phyloP scores from a whole-genome alignment of 768 basidiomycete genomes.

The Xerocomus spinulosus region DNA sequence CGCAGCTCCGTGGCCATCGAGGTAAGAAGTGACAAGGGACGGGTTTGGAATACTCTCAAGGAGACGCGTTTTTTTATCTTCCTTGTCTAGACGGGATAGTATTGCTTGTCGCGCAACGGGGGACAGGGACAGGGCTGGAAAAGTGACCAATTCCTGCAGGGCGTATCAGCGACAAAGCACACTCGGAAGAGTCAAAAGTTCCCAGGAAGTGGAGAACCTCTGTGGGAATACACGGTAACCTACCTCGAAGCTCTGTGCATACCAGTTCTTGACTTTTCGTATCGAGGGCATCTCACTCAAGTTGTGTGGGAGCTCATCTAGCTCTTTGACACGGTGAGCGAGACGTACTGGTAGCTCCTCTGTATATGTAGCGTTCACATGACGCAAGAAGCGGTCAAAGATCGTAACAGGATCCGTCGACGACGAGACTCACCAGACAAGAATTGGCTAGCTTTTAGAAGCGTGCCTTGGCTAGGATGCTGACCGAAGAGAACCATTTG shows the following conservation, averaged over 20 bases:
- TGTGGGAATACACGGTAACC: conserved; percentile 15
- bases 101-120: conserved; percentile 64
- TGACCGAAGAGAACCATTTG: conserved; percentile 99
- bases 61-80: conserved; percentile 36
- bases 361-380: conserved; percentile 17
- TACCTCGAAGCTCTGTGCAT: conserved; percentile 97
- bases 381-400: background rate
- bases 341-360: conserved; percentile 95
- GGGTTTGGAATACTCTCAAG: conserved; percentile 83
- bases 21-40: conserved; percentile 40
- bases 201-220: background rate
- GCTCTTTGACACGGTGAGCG: conserved; percentile 93
- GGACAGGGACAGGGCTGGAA: conserved; percentile 73
- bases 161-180: conserved; percentile 2
- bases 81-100: conserved; percentile 40
- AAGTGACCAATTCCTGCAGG: conserved; percentile 79
- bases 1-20: conserved; percentile 31
- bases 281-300: conserved; percentile 90
- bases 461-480: conserved; percentile 90
- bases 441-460: conserved; percentile 90
- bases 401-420: background rate
- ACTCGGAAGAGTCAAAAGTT: background rate
- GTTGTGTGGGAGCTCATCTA: conserved; percentile 90
- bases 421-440: conserved; percentile 62
- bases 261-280: conserved; percentile 95